Conservation (phyloP, 2,329 filamentous ascomycete genomes). For the Neopestalotiopsis clavispora region DNA sequence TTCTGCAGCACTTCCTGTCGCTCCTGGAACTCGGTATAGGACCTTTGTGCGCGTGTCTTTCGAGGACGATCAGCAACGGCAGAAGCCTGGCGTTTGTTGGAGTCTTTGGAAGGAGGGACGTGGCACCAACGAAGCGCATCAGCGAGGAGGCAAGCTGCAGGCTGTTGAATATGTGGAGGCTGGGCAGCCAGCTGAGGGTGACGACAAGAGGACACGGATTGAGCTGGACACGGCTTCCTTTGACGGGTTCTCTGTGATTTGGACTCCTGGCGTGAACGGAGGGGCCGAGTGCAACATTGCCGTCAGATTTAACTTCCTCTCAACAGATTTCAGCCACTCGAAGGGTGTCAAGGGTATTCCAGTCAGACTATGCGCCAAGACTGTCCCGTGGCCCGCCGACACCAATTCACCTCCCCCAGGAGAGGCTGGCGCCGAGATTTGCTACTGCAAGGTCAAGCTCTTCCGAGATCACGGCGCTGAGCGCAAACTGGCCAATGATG, state of each 20-base stretch:
- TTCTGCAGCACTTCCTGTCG: slow-evolving; percentile 60
- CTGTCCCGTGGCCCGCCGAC: slow-evolving; percentile 66
- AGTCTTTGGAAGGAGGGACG: slow-evolving; percentile 93
- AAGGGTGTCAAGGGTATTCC: slow-evolving; percentile 99
- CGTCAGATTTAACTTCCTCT: slow-evolving; percentile 97
- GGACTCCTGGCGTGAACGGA: slow-evolving; percentile 76
- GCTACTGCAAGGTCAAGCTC: slow-evolving; percentile 95
- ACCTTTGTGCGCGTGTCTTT: slow-evolving; percentile 96
- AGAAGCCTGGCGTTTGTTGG: slow-evolving; percentile 84
- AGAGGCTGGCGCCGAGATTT: slow-evolving; percentile 70
- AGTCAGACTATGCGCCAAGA: slow-evolving; percentile 91
- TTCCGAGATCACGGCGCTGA: slow-evolving; percentile 97
- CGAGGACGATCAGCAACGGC: slow-evolving; percentile 91
- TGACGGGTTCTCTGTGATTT: slow-evolving; percentile 90
- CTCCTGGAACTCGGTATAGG: slow-evolving; percentile 74
- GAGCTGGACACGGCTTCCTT: slow-evolving; percentile 82
- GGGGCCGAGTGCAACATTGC: slow-evolving; percentile 81
- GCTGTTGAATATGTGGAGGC: slow-evolving; percentile 91
- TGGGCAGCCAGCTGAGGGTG: slow-evolving; percentile 61
- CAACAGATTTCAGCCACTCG: slow-evolving; percentile 97
- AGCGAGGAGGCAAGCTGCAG: slow-evolving; percentile 88
- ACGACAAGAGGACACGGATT: slow-evolving; percentile 70
- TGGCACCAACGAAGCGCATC: slow-evolving; percentile 94
- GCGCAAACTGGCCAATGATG: slow-evolving; percentile 91
- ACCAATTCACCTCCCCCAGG: slow-evolving; percentile 49